Evolutionary conservation across 176 grass and related monocot genomes (phyloP).

Genomic region (Bothriochloa decipiens): DNA sequence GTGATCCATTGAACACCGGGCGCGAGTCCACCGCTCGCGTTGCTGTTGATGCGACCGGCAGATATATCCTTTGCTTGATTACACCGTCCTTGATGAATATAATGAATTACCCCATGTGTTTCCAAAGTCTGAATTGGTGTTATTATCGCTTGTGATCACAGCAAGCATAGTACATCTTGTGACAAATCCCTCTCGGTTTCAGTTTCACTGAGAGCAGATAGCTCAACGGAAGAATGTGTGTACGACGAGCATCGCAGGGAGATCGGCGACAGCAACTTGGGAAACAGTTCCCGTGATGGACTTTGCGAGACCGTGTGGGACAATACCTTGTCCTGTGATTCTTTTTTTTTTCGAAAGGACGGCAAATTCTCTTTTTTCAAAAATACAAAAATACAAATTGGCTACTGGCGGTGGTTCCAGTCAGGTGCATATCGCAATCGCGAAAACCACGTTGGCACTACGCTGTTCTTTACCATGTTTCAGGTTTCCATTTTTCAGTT

Average conservation of each 20-base stretch:
- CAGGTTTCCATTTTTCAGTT: neutral
- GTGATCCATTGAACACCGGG: constrained; percentile 16
- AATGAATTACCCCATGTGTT: neutral
- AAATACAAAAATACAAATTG: too few relatives aligned
- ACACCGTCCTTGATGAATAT: neutral
- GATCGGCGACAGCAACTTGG: constrained; percentile 4
- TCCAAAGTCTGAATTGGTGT: neutral
- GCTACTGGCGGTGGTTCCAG: neutral
- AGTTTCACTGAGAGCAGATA: neutral
- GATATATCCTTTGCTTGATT: constrained; percentile 11
- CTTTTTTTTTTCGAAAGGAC: neutral
- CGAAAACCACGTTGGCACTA: neutral
- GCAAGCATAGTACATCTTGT: neutral
- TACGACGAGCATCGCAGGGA: neutral
- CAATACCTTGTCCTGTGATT: neutral
- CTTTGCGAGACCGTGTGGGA: neutral
- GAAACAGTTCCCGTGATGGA: neutral
- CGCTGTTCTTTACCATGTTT: neutral
- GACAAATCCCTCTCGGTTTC: neutral
- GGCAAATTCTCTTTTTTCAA: too few relatives aligned
- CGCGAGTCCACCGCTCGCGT: neutral
- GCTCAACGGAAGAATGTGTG: neutral
- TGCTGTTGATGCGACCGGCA: constrained; percentile 24
- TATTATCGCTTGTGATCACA: constrained; percentile 4
- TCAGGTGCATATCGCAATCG: constrained; percentile 1